Percentiles rank a stretch among this genome's conserved stretches.
These are phyloP conservation scores for Lasiosphaeriaceae sp. DNA, from an alignment of 495 filamentous ascomycete genomes.

Conservation along the genomic window DNA sequence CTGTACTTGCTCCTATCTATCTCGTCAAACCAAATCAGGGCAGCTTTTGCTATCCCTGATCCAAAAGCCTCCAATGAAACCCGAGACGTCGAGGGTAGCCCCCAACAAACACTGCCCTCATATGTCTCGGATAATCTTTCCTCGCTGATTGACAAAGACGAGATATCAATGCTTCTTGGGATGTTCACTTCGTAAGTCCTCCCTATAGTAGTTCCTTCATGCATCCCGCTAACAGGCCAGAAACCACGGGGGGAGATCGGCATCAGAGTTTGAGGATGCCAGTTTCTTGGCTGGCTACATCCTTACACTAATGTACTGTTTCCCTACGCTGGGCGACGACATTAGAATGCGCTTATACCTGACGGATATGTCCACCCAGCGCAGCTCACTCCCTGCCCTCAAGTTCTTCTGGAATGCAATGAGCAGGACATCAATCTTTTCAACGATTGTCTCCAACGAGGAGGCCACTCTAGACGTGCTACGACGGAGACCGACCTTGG, in stretches of 20 bases:
- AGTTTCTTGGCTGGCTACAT: slow-evolving; percentile 81
- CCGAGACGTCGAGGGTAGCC: slow-evolving; percentile 7
- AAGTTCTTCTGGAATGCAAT: slow-evolving; percentile 87
- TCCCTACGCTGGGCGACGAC: slow-evolving; percentile 78
- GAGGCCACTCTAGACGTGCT: slow-evolving; percentile 19
- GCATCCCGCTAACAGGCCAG: slow-evolving; percentile 11
- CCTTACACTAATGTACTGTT: slow-evolving; percentile 78
- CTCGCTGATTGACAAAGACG: slow-evolving; percentile 36
- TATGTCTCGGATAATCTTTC: slow-evolving; percentile 30
- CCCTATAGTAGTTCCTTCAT: background rate
- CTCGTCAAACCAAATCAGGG: slow-evolving; percentile 22
- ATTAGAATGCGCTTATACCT: slow-evolving; percentile 94
- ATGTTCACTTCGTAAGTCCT: slow-evolving; percentile 35
- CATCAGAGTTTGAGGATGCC: slow-evolving; percentile 53
- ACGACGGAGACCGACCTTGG: slow-evolving; percentile 18
- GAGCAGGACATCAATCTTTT: slow-evolving; percentile 62
- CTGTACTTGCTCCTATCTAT: slow-evolving; percentile 24
- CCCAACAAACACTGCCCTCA: slow-evolving; percentile 20
- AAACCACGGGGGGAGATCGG: slow-evolving; percentile 21
- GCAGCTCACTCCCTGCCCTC: slow-evolving; percentile 59
- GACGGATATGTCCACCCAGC: slow-evolving; percentile 59
- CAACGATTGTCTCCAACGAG: slow-evolving; percentile 47
- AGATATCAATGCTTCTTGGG: slow-evolving; percentile 36
- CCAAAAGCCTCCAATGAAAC: slow-evolving; percentile 5
- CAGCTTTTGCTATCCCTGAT: slow-evolving; percentile 9